Evolutionary conservation across 257 asterid species (phyloP), one percentile per base, ranked within the genome.

Genomic region (Nicotiana undulata): DNA sequence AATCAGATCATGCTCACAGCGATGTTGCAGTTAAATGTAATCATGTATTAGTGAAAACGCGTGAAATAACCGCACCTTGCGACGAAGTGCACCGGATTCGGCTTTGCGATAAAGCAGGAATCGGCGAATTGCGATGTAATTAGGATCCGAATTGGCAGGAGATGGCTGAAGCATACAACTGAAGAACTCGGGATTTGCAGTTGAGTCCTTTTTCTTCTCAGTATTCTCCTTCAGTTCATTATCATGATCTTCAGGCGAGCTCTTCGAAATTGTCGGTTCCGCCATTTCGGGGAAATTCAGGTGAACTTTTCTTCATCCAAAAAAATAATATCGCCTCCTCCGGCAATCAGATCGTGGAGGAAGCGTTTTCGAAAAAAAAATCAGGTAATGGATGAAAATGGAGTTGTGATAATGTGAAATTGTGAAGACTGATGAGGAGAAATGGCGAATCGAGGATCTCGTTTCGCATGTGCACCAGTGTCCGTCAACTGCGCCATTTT

Each of bases 151-250:
- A 79, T 88, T 89, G 29, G 92, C 55, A 31, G 89, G 91, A 81
- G 89, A 85, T 83, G 97, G 95, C 90, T 96, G 99, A 86, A 96
- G 98, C 92, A 94, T 85, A 85, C 98, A 96, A 84, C 98, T 86
- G 86, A 89, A 91, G 83, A 89, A 90, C 16, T 90, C 97, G 24
- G 94, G 98, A 93, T 95, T 97, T 75, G 83, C 82, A 55, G 81
- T 80, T 44, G 52, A 67, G 80, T 80, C 86, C 51, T 81, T 86
- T 76, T 88, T 86, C 51, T 82, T 82, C 76, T 81, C 83, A 44
- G 79, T 87, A 74, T 80, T 84, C 63, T 81, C 86, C 72, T 75
- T 79, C 82, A 81, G 83, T 81, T 81, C 82, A 81, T 85, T 89
- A 52, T 81, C 82, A 81, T 83, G 89, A 52, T 75, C 83, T 11